phyloP scores from a whole-genome alignment of 2,329 filamentous ascomycete genomes.

The Magnaporthiopsis rhizophila region DNA sequence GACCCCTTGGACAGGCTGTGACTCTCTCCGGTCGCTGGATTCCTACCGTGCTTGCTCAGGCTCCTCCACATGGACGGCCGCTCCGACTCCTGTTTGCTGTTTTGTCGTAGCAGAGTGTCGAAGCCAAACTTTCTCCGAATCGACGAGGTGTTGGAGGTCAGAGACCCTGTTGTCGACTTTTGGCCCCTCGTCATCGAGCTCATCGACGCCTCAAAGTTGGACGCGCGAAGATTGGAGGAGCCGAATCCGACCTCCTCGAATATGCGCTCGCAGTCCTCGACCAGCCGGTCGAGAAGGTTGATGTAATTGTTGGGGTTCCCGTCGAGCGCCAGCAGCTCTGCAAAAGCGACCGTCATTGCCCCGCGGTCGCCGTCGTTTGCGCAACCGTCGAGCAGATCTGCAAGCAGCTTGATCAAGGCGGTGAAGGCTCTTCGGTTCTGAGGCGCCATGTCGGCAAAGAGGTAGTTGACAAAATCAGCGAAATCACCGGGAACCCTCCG shows the following conservation, averaged over 20 bases:
- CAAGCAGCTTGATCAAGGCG: slow-evolving; percentile 74
- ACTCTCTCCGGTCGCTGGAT: slow-evolving; percentile 49
- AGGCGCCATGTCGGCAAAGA: slow-evolving; percentile 59
- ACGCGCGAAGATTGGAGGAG: slow-evolving; percentile 41
- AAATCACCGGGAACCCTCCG: slow-evolving; percentile 66
- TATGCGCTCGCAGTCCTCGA: slow-evolving; percentile 83
- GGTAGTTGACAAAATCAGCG: slow-evolving; percentile 57
- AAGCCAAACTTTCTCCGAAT: slow-evolving; percentile 79
- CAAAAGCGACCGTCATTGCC: slow-evolving; percentile 79
- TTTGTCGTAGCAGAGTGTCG: slow-evolving; percentile 66
- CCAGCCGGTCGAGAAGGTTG: slow-evolving; percentile 77
- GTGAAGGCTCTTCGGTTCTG: slow-evolving; percentile 72
- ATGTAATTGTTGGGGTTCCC: slow-evolving; percentile 76
- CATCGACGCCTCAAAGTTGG: slow-evolving; percentile 45
- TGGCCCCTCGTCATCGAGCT: slow-evolving; percentile 50
- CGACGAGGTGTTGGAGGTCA: slow-evolving; percentile 81
- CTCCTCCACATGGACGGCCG: slow-evolving; percentile 76
- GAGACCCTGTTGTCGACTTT: slow-evolving; percentile 57
- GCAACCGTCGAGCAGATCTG: slow-evolving; percentile 81
- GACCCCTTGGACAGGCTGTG: slow-evolving; percentile 60
- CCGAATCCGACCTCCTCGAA: slow-evolving; percentile 55
- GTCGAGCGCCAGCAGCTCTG: slow-evolving; percentile 74
- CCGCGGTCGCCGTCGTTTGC: slow-evolving; percentile 87
- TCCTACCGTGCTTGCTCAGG: slow-evolving; percentile 70
- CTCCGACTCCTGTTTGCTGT: slow-evolving; percentile 62